phyloP scores from a whole-genome alignment of 768 basidiomycete genomes.

The Crucibulum laeve region DNA sequence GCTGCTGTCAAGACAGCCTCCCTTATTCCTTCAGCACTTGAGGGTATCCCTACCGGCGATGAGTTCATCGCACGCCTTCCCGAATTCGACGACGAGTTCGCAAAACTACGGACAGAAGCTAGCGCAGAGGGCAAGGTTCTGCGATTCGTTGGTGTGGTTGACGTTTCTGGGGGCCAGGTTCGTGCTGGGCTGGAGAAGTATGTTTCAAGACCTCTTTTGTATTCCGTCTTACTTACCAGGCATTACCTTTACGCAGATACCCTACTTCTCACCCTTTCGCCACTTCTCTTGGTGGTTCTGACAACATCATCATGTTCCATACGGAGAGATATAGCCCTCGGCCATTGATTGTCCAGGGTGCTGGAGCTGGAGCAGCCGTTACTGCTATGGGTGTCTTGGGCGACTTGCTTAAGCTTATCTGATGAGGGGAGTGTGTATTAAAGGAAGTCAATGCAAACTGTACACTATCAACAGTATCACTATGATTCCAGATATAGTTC shows the following conservation, averaged over 20 bases:
- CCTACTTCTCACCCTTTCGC: conserved; percentile 89
- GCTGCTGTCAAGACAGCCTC: conserved; percentile 77
- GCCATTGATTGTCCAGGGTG: conserved; percentile 91
- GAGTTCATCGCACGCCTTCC: conserved; percentile 79
- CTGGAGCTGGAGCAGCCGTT: conserved; percentile 96
- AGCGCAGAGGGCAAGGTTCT: conserved; percentile 78
- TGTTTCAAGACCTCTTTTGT: conserved; percentile 15
- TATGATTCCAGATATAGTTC: too few species aligned
- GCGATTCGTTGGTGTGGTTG: conserved; percentile 92
- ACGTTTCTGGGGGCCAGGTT: conserved; percentile 65
- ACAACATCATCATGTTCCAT: conserved; percentile 98
- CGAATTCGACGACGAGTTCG: conserved; percentile 79
- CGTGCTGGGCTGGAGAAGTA: conserved; percentile 90
- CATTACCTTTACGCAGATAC: conserved; percentile 51
- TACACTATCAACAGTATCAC: too few species aligned
- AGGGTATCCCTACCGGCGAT: conserved; percentile 64
- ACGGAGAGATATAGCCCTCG: conserved; percentile 86
- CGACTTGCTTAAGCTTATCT: conserved; percentile 66
- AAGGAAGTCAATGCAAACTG: too few species aligned
- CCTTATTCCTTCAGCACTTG: conserved; percentile 77
- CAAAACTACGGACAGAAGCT: conserved; percentile 73
- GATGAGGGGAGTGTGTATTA: too few species aligned
- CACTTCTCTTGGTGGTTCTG: conserved; percentile 91
- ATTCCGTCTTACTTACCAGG: conserved; percentile 1
- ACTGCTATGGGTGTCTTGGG: conserved; percentile 98